These are phyloP conservation scores for Coemansia interrupta DNA, from an alignment of 192 early-diverging fungal species.

Conservation along the genomic window DNA sequence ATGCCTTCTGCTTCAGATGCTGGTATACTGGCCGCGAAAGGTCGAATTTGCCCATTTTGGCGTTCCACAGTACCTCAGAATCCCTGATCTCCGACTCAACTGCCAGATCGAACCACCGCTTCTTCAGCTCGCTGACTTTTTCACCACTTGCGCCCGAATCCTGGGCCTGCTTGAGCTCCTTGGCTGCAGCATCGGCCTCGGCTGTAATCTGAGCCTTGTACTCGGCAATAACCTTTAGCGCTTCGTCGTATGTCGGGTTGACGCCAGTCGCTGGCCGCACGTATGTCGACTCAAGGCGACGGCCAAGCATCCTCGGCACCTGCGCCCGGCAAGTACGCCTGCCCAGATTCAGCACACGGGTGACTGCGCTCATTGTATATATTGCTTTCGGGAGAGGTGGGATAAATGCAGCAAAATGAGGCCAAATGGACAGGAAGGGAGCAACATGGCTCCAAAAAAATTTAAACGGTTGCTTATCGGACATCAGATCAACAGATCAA, in stretches of 20 bases:
- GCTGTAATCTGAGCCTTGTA: constrained; percentile 53
- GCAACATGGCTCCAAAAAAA: background rate
- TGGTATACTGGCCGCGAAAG: constrained; percentile 68
- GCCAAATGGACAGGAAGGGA: background rate
- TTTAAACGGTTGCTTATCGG: background rate
- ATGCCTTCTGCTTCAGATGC: constrained; percentile 62
- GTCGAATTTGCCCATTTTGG: constrained; percentile 59
- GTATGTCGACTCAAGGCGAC: constrained; percentile 49
- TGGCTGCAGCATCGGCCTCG: constrained; percentile 28
- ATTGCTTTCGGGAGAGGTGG: background rate
- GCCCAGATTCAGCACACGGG: constrained; percentile 16
- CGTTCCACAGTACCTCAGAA: constrained; percentile 65
- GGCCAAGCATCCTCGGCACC: background rate
- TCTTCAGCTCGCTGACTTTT: constrained; percentile 53
- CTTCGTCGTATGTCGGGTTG: constrained; percentile 72
- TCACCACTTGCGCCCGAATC: constrained; percentile 26
- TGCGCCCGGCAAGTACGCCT: constrained; percentile 10
- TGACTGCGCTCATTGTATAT: constrained; percentile 28
- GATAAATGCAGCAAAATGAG: background rate
- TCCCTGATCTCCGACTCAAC: constrained; percentile 69
- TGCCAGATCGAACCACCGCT: constrained; percentile 54
- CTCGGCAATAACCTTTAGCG: constrained; percentile 63
- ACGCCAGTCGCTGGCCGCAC: constrained; percentile 55
- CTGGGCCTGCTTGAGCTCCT: constrained; percentile 24
- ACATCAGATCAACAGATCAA: no score